phyloP scores from a whole-genome alignment of 768 basidiomycete species.

The Hemileccinum impolitum region DNA sequence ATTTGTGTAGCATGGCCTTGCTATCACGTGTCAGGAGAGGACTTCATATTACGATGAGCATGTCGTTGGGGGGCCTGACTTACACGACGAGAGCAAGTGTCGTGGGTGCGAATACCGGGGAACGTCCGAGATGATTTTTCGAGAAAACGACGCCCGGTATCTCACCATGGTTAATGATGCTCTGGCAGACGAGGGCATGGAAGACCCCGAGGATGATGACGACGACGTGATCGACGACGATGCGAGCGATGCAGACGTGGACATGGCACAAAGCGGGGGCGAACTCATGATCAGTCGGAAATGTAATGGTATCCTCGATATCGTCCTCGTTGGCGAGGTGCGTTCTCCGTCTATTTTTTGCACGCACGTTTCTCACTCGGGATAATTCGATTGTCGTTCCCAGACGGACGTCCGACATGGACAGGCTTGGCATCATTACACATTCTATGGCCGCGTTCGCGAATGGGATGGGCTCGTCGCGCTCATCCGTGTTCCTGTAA shows the following conservation, averaged over 20 bases:
- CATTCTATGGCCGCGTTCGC: conserved; percentile 51
- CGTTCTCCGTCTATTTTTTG: conserved; percentile 6
- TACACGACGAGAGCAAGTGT: conserved; percentile 43
- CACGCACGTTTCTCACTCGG: background rate
- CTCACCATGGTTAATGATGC: conserved; percentile 16
- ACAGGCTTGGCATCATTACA: conserved; percentile 46
- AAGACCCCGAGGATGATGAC: conserved; percentile 28
- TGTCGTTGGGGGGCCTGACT: conserved; percentile 33
- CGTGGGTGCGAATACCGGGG: conserved; percentile 28
- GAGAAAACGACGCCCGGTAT: conserved; percentile 23
- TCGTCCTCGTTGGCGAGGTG: conserved; percentile 60
- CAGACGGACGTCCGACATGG: conserved; percentile 50
- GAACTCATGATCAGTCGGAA: conserved; percentile 26
- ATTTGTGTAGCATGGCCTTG: conserved; percentile 19
- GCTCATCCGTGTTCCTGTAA: conserved; percentile 42
- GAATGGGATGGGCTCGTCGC: conserved; percentile 60
- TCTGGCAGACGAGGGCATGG: conserved; percentile 9
- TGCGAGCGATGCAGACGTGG: conserved; percentile 22
- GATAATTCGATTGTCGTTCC: background rate
- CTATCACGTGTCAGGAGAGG: conserved; percentile 22
- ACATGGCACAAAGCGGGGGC: conserved; percentile 21
- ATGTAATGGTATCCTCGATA: conserved; percentile 59
- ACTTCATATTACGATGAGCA: conserved; percentile 41
- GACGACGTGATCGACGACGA: conserved; percentile 29
- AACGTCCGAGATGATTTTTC: conserved; percentile 27